Base-by-base conservation (phyloP, 805 yeast species). In the Saturnispora sanitii region DNA sequence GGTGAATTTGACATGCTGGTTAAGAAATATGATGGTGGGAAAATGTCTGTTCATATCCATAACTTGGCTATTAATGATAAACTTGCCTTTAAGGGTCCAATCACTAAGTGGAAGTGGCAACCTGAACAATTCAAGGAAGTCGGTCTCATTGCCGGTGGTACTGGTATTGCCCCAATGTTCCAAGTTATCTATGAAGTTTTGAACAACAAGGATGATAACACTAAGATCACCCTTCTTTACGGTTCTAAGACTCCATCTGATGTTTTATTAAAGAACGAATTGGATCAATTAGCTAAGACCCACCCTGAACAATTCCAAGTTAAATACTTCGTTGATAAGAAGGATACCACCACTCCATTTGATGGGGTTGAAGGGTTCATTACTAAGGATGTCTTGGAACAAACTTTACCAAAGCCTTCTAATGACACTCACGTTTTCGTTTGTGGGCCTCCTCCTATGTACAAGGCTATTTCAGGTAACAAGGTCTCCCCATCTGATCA, bases 371-470 rank as follows among this genome's bases (percentile, higher is more conserved):
- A 66, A 33, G 98, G 98, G 40, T 82, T 61, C 72, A 82, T 92
- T 57, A 63, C 82, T 60, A 78, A 81, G 66, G 94, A 83, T 7
- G 78, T 70, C 64, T 67, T 90, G 59, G 57, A 67, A 49, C 58
- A 67, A 45, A 64, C 74, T 60, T 63, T 84, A 49, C 78, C 90
- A 44, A 68, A 71, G 49, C 80, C 96, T 27, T 55, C 71, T 17
- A 70, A 65, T 37, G 82, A 76, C 43, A 68, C 74, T 54, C 82
- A 80, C 57, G 73, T 88, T 44, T 90, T 83, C 53, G 82, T 90
- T 43, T 92, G 98, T 65, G 98, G 98, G 42, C 98, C 98, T 45
- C 94, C 95, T 56, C 82, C 83, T 32, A 71, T 92, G 60, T 84
- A 84, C 79, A 71, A 81, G 41, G 87, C 95, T 44, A 56, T 87